These are phyloP conservation scores for Penicillium sp. DNA, from an alignment of 2,329 filamentous ascomycete species.

Conservation along the genomic window DNA sequence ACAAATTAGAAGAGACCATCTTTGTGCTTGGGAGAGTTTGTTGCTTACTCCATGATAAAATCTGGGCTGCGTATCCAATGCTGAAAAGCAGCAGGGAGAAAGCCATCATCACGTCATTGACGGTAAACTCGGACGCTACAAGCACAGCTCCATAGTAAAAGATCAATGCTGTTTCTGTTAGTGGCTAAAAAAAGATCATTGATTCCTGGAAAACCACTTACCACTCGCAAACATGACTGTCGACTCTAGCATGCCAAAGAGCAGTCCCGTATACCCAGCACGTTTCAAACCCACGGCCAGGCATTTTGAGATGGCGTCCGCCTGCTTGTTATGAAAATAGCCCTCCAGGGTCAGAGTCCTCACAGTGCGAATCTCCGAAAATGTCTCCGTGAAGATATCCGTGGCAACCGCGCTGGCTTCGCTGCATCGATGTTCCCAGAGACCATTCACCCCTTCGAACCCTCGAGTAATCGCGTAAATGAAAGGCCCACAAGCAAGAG, in stretches of 20 bases:
- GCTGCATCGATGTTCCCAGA: conserved; percentile 75
- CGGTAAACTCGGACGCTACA: conserved; percentile 58
- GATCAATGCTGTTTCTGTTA: conserved; percentile 63
- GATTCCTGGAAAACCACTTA: conserved; percentile 31
- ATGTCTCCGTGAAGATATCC: conserved; percentile 73
- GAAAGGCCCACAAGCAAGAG: conserved; percentile 70
- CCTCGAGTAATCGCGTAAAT: conserved; percentile 69
- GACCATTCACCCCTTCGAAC: conserved; percentile 69
- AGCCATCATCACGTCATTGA: conserved; percentile 71
- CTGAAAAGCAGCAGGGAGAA: conserved; percentile 85
- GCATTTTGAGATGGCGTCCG: conserved; percentile 56
- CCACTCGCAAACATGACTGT: conserved; percentile 71
- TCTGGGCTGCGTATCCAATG: conserved; percentile 70
- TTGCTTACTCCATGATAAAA: conserved; percentile 66
- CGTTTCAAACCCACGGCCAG: conserved; percentile 69
- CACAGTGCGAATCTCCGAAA: conserved; percentile 80
- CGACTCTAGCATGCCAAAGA: conserved; percentile 80
- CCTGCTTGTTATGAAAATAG: conserved; percentile 72
- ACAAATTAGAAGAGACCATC: conserved; percentile 17
- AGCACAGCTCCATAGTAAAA: conserved; percentile 82
- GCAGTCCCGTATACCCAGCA: conserved; percentile 69
- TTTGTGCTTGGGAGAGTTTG: too few species aligned
- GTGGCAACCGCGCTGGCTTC: conserved; percentile 65
- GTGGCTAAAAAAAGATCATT: conserved; percentile 16
- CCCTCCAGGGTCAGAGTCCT: conserved; percentile 74